Conservation (phyloP, 768 basidiomycete species). For the Mycena venus region DNA sequence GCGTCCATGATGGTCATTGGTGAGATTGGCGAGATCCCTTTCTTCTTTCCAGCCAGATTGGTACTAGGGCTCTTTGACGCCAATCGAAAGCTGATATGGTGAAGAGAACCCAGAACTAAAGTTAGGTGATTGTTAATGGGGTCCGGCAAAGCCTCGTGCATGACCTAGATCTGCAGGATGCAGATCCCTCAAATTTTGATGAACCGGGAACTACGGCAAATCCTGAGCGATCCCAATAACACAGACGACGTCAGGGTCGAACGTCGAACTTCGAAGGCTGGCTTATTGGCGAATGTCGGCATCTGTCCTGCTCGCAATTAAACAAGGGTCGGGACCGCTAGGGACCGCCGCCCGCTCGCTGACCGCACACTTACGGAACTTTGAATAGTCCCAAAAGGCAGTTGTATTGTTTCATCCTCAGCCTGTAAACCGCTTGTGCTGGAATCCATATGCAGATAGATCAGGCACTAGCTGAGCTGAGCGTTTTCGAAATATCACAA, state of each 20-base stretch:
- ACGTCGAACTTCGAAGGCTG: neutral
- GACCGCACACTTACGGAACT: neutral
- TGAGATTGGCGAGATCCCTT: slow-evolving; percentile 53
- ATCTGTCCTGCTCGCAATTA: neutral
- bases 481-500: slow-evolving; percentile 24
- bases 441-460: slow-evolving; percentile 19
- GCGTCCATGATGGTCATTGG: slow-evolving; percentile 41
- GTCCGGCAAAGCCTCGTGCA: slow-evolving; percentile 28
- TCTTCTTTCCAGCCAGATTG: slow-evolving; percentile 37
- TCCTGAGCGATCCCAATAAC: neutral
- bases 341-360: neutral
- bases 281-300: neutral
- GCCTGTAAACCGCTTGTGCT: neutral
- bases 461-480: slow-evolving; percentile 27
- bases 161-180: slow-evolving; percentile 9
- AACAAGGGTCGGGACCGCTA: neutral
- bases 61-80: slow-evolving; percentile 8
- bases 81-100: slow-evolving; percentile 1
- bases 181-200: neutral
- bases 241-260: slow-evolving; percentile 21
- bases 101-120: slow-evolving; percentile 8
- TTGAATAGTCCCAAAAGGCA: neutral
- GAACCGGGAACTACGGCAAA: neutral
- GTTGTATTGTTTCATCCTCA: neutral
- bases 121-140: slow-evolving; percentile 16